phyloP scores from a whole-genome alignment of 2,329 filamentous ascomycete species.

The Calonectria multiphialidica region DNA sequence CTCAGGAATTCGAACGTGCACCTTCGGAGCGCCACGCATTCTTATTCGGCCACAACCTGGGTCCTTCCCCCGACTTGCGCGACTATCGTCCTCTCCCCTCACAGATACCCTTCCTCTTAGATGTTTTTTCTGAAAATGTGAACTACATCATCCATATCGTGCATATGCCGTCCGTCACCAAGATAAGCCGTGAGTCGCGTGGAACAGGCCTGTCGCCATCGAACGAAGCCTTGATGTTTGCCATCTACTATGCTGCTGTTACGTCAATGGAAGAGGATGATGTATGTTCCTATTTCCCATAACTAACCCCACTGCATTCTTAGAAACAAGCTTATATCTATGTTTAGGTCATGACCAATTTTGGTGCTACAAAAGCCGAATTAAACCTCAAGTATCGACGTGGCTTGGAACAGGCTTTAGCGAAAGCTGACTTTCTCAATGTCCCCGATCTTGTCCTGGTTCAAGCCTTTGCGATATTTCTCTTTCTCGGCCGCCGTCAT shows the following conservation, averaged over 20 bases:
- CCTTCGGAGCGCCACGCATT: conserved; percentile 63
- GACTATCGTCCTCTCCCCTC: conserved; percentile 65
- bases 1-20: conserved; percentile 54
- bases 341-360: conserved; percentile 61
- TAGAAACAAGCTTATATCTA: not conserved
- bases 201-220: conserved; percentile 52
- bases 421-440: conserved; percentile 71
- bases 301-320: not conserved
- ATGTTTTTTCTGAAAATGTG: conserved; percentile 64
- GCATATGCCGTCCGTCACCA: conserved; percentile 58
- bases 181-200: conserved; percentile 49
- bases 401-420: conserved; percentile 69
- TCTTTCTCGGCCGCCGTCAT: conserved; percentile 64
- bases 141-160: conserved; percentile 58
- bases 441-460: conserved; percentile 70
- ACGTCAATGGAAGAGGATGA: conserved; percentile 70
- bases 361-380: conserved; percentile 60
- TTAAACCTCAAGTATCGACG: conserved; percentile 63
- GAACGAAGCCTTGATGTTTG: conserved; percentile 66
- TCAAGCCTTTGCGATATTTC: conserved; percentile 72
- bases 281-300: conserved; percentile 47
- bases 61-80: conserved; percentile 45
- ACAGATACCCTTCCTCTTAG: conserved; percentile 65
- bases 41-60: conserved; percentile 61
- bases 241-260: conserved; percentile 68